Percentiles rank a stretch among this genome's conserved stretches.
Evolutionary conservation across 2,329 filamentous ascomycete genomes (phyloP).

Genomic region (Diaporthe aspalathi): DNA sequence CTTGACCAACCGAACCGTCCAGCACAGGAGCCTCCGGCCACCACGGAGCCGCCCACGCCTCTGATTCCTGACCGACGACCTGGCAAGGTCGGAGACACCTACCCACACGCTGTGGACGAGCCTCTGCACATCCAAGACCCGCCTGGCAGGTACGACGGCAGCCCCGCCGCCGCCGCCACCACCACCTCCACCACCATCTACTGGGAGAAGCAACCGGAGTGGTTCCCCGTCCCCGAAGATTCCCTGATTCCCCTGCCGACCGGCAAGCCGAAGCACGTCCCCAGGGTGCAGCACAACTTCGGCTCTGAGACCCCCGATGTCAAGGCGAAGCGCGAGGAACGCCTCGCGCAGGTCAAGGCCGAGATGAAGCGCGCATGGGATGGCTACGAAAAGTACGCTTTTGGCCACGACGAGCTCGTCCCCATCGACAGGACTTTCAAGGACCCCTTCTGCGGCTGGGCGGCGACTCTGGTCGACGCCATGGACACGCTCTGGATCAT

Average conservation of each 20-base stretch:
- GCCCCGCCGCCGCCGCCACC: constrained; percentile 37
- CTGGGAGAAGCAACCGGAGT: constrained; percentile 80
- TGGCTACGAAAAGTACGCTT: constrained; percentile 83
- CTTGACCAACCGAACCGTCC: constrained; percentile 38
- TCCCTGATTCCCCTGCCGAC: constrained; percentile 82
- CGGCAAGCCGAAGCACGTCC: constrained; percentile 75
- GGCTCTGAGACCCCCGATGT: constrained; percentile 70
- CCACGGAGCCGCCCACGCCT: constrained; percentile 43
- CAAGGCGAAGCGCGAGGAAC: constrained; percentile 71
- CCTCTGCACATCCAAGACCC: constrained; percentile 42
- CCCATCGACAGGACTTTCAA: constrained; percentile 75
- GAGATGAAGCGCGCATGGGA: constrained; percentile 84
- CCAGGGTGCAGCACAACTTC: constrained; percentile 81
- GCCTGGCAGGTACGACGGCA: constrained; percentile 42
- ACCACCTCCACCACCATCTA: constrained; percentile 58
- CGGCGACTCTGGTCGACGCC: constrained; percentile 85
- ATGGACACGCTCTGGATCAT: constrained; percentile 91
- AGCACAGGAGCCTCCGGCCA: constrained; percentile 44
- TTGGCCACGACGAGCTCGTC: constrained; percentile 86
- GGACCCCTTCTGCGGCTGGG: constrained; percentile 93
- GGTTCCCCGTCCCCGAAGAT: constrained; percentile 79
- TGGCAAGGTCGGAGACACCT: constrained; percentile 40
- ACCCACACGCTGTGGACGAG: constrained; percentile 41
- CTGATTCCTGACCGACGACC: constrained; percentile 48
- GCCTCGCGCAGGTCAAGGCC: constrained; percentile 74